phyloP scores from a whole-genome alignment of 345 rosid species.

The Euphorbia tirucalli region DNA sequence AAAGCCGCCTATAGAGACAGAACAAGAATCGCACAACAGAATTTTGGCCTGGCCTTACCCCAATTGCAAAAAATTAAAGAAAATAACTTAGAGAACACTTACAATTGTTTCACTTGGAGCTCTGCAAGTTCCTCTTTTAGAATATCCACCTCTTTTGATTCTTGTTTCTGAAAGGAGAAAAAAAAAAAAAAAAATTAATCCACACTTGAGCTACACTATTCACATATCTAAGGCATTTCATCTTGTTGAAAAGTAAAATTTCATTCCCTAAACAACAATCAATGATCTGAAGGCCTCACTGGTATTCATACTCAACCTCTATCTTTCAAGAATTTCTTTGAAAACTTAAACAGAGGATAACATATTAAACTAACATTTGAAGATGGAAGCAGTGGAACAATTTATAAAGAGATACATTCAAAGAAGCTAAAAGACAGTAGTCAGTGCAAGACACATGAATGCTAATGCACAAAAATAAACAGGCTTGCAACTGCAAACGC shows the following conservation, averaged over 20 bases:
- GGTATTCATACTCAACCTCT: no score
- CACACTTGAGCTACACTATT: no score
- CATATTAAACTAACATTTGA: neutral
- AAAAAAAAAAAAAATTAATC: no score
- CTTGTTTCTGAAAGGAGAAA: constrained; percentile 51
- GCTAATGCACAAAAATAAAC: no score
- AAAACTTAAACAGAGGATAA: constrained; percentile 1
- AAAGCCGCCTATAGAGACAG: constrained; percentile 45
- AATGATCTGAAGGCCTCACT: no score
- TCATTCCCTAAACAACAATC: no score
- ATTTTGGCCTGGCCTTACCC: neutral
- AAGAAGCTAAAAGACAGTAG: no score
- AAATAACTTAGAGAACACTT: constrained; percentile 31
- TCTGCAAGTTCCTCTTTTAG: constrained; percentile 62
- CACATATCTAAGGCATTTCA: no score
- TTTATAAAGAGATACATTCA: neutral
- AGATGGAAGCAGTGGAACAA: neutral
- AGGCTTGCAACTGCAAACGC: no score
- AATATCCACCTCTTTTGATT: constrained; percentile 44
- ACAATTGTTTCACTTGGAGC: constrained; percentile 75
- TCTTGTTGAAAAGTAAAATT: no score
- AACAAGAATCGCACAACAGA: constrained; percentile 8
- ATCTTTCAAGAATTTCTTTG: no score
- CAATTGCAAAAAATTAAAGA: constrained; percentile 1
- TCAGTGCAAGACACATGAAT: no score